phyloP scores from a whole-genome alignment of 129 eudicot genomes.

The Ambrosia trifida region DNA sequence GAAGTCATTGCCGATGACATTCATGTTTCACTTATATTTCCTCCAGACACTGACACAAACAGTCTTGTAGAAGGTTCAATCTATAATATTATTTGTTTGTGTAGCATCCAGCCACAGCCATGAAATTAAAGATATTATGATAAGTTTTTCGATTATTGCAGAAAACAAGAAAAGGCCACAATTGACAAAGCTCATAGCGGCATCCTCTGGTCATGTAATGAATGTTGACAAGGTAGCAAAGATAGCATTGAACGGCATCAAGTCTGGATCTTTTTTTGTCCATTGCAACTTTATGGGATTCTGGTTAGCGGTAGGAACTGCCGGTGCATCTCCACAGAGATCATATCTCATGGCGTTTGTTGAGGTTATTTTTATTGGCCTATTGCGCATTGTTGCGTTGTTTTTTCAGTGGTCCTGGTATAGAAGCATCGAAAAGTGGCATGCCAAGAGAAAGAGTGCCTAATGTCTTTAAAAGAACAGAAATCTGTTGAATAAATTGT shows the following conservation, averaged over 20 bases:
- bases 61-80: slow-evolving; percentile 56
- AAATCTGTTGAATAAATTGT: no score
- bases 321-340: slow-evolving; percentile 79
- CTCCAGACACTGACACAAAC: slow-evolving; percentile 86
- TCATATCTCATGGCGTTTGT: slow-evolving; percentile 77
- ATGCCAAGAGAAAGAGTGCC: slow-evolving; percentile 39
- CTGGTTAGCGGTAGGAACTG: slow-evolving; percentile 60
- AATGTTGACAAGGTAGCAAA: slow-evolving; percentile 78
- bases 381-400: slow-evolving; percentile 57
- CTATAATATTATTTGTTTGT: background rate
- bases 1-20: slow-evolving; percentile 69
- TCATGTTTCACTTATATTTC: slow-evolving; percentile 76
- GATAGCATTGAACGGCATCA: slow-evolving; percentile 63
- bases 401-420: slow-evolving; percentile 84
- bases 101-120: background rate
- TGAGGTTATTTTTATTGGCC: slow-evolving; percentile 56
- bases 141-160: slow-evolving; percentile 23
- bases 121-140: background rate
- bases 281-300: slow-evolving; percentile 76
- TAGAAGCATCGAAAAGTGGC: slow-evolving; percentile 61
- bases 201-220: slow-evolving; percentile 62
- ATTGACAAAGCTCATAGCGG: slow-evolving; percentile 70
- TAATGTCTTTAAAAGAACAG: no score
- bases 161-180: slow-evolving; percentile 67
- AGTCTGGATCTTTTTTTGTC: slow-evolving; percentile 56